Conservation (phyloP, 805 yeast species). For the Starmerella apicola region DNA sequence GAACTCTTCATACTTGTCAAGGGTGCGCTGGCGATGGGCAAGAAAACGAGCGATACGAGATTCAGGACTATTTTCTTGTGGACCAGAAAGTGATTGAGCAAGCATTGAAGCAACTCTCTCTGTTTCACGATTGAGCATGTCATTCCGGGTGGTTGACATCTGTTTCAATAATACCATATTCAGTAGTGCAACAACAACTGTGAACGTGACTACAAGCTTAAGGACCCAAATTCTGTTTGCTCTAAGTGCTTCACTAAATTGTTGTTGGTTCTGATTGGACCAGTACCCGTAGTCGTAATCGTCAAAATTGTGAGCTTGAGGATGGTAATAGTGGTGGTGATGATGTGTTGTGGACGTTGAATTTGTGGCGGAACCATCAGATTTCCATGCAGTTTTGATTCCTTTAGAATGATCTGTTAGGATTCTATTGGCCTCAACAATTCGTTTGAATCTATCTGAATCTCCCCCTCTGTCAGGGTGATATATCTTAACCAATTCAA, state of each 20-base stretch:
- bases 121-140: constrained; percentile 15
- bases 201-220: constrained; percentile 33
- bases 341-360: neutral
- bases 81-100: constrained; percentile 38
- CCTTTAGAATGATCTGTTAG: constrained; percentile 39
- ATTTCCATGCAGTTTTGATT: too few species aligned
- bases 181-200: constrained; percentile 30
- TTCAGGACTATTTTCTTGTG: constrained; percentile 38
- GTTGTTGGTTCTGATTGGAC: constrained; percentile 26
- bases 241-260: constrained; percentile 31
- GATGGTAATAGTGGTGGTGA: neutral
- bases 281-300: constrained; percentile 12
- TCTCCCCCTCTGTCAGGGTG: constrained; percentile 53
- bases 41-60: constrained; percentile 45
- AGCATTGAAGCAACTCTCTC: constrained; percentile 29
- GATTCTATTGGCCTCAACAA: constrained; percentile 48
- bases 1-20: constrained; percentile 12
- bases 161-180: constrained; percentile 29
- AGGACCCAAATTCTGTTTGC: constrained; percentile 33
- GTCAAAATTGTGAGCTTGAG: constrained; percentile 1
- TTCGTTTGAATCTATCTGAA: constrained; percentile 41
- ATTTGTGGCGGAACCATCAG: too few species aligned
- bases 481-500: constrained; percentile 55
- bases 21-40: constrained; percentile 25
- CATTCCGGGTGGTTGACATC: constrained; percentile 18